Evolutionary conservation across 768 basidiomycete genomes (phyloP), one percentile per base, ranked within the genome.

Genomic region (Strobilomyces confusus): DNA sequence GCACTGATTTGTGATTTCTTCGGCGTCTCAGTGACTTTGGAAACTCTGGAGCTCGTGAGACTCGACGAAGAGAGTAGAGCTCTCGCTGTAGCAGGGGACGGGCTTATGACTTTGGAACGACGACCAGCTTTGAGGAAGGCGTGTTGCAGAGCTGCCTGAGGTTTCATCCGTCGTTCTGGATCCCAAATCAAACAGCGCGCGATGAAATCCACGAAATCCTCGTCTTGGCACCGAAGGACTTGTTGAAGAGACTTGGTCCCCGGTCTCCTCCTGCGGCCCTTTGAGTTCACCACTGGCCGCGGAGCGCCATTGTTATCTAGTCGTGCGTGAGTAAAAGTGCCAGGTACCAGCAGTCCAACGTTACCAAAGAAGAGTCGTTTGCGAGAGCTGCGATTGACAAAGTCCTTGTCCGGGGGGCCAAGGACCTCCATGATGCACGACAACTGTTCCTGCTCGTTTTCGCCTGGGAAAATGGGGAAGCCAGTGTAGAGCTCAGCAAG

Each of bases 401-500:
- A 88, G 57, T 97, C 91, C 72, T 90, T 93, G 60, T 99, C 97
- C 0, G 97, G 97, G 26, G 93, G 74, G 15, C 97, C 97, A 44
- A 98, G 83, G 8, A 99, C 91, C 70, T 99, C 97, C 95, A 99
- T 99, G 72, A 99, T 99, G 68, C 95, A 98, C 5, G 95, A 89
- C 49, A 99, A 73, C 62, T 98, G 97, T 67, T 98, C 95, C 72
- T 97, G 93, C 69, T 99, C 95, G 65, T 98, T 98, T 73, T 99
- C 97, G 23, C 97, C 97, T 0, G 97, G 97, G 72, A 99, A 99
- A 61, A 99, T 95, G 1, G 97, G 97, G 70, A 92, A 97, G 1
- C 97, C 97, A 12, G 95, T 98, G 70, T 89, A 95, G 40, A 99
- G 75, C 70, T 99, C 97, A 15, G 97, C 97, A 49, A 99, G 76